Evolutionary conservation across 2,329 filamentous ascomycete species (phyloP).

Genomic region (Cladophialophora carrionii): DNA sequence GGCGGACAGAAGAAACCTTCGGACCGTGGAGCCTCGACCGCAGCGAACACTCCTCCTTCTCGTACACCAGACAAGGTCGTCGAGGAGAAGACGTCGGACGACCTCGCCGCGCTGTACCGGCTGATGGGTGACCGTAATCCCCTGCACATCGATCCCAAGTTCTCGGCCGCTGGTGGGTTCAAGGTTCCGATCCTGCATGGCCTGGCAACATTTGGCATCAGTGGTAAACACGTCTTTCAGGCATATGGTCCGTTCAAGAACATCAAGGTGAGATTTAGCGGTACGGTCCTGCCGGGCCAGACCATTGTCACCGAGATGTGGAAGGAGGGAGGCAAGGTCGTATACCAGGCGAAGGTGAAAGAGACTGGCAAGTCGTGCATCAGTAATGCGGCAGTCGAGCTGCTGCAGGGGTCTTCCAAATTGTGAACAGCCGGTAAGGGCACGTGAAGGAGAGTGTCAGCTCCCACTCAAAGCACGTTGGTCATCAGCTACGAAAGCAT

Average conservation of each 20-base stretch:
- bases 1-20: slow-evolving; percentile 76
- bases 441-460: too few species aligned
- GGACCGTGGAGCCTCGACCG: slow-evolving; percentile 81
- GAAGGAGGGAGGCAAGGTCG: slow-evolving; percentile 76
- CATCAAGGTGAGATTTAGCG: slow-evolving; percentile 89
- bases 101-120: slow-evolving; percentile 92
- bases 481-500: too few species aligned
- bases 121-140: slow-evolving; percentile 95
- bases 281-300: slow-evolving; percentile 71
- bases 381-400: slow-evolving; percentile 76
- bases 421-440: neutral
- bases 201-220: slow-evolving; percentile 89
- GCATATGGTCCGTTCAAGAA: slow-evolving; percentile 82
- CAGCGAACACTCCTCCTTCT: slow-evolving; percentile 75
- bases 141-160: slow-evolving; percentile 90
- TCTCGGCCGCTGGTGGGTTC: slow-evolving; percentile 95
- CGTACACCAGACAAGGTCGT: slow-evolving; percentile 80
- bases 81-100: slow-evolving; percentile 82
- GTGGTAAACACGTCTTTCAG: slow-evolving; percentile 85
- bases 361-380: slow-evolving; percentile 92
- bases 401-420: slow-evolving; percentile 44
- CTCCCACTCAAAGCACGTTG: too few species aligned
- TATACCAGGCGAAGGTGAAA: slow-evolving; percentile 87
- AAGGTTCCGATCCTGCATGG: slow-evolving; percentile 92
- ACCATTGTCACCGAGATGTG: slow-evolving; percentile 94